A percentile compares a stretch with the other conserved stretches of the same genome.
These are phyloP conservation scores for Apiospora kogelbergensis DNA, from an alignment of 2,329 filamentous ascomycete genomes.

Conservation along the genomic window DNA sequence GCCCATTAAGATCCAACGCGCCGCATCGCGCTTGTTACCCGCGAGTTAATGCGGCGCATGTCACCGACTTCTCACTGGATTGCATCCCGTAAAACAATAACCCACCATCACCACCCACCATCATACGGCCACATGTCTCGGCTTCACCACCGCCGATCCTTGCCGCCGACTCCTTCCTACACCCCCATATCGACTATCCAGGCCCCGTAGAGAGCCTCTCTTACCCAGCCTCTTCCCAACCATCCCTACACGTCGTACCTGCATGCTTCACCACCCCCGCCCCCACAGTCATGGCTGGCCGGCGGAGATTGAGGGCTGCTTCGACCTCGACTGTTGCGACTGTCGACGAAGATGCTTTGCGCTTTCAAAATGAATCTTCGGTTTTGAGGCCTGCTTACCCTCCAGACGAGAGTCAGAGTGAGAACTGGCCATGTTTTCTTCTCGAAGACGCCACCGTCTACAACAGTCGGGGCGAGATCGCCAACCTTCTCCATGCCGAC, in stretches of 20 bases:
- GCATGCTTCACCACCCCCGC: not conserved
- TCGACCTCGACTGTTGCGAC: constrained; percentile 48
- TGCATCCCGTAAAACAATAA: not conserved
- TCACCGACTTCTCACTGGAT: not conserved
- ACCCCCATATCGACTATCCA: not conserved
- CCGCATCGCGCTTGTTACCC: not conserved
- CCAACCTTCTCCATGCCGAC: constrained; percentile 62
- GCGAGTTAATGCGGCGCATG: not conserved
- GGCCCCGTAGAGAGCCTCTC: not conserved
- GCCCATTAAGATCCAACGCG: constrained; percentile 5
- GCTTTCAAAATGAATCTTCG: constrained; percentile 33
- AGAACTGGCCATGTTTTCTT: constrained; percentile 61
- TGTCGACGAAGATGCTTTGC: constrained; percentile 34
- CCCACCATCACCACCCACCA: not conserved
- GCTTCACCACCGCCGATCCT: not conserved
- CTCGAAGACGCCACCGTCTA: constrained; percentile 62
- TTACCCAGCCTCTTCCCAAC: not conserved
- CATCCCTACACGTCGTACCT: not conserved
- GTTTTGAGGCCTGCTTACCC: constrained; percentile 36
- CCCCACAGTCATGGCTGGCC: constrained; percentile 35
- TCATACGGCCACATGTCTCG: not conserved
- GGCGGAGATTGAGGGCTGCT: constrained; percentile 34
- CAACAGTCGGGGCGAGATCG: constrained; percentile 52
- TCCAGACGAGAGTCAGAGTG: constrained; percentile 27
- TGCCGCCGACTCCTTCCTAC: not conserved